phyloP scores from a whole-genome alignment of 2,329 filamentous ascomycete genomes.

The Scedosporium aurantiacum region DNA sequence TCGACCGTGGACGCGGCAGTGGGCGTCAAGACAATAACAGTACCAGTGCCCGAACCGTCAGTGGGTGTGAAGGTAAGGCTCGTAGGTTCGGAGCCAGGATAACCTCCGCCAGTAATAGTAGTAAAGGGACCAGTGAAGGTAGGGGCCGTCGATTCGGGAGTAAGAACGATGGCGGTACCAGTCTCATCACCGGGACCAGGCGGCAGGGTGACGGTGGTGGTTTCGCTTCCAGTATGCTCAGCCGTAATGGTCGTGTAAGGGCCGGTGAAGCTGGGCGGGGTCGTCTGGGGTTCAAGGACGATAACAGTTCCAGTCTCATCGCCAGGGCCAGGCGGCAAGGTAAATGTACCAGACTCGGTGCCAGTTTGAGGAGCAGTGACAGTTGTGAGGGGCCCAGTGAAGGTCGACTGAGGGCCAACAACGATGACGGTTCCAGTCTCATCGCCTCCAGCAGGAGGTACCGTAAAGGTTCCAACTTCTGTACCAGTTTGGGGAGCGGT shows the following conservation, averaged over 20 bases:
- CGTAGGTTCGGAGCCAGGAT: neutral
- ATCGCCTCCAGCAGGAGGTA: neutral
- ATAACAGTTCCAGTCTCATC: slow-evolving; percentile 10
- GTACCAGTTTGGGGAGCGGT: neutral
- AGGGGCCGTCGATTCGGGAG: neutral
- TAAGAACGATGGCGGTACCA: slow-evolving; percentile 7
- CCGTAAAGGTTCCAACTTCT: neutral
- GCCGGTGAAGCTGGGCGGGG: slow-evolving; percentile 8
- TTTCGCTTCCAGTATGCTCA: slow-evolving; percentile 8
- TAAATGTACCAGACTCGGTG: neutral
- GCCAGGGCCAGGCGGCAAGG: neutral
- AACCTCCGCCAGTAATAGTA: slow-evolving; percentile 2
- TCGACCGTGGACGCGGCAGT: neutral
- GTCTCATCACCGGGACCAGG: neutral
- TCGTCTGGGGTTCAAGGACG: slow-evolving; percentile 8
- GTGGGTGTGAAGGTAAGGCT: neutral
- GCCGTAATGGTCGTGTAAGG: slow-evolving; percentile 12
- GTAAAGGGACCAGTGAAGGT: slow-evolving; percentile 6
- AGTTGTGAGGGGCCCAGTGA: slow-evolving; percentile 5
- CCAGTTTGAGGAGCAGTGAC: slow-evolving; percentile 2
- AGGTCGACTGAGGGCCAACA: neutral
- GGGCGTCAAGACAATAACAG: slow-evolving; percentile 10
- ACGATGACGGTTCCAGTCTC: slow-evolving; percentile 1
- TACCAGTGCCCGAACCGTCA: slow-evolving; percentile 4
- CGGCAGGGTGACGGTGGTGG: slow-evolving; percentile 2